Base-by-base conservation (phyloP, 2,329 filamentous ascomycete species). In the Epichloe gansuensis region DNA sequence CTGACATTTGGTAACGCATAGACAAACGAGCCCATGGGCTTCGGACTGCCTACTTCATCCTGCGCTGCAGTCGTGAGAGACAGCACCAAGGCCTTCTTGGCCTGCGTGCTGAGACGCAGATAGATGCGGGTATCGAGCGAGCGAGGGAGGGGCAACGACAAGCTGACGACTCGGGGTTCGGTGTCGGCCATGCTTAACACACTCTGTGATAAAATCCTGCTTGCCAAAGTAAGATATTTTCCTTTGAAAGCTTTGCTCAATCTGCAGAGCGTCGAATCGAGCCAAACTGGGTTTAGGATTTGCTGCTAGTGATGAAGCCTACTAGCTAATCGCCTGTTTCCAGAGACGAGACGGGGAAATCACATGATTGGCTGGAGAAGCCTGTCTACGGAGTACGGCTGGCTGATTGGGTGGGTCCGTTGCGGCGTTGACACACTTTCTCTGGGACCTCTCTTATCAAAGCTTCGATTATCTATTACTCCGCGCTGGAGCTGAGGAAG, bases 1-100 rank as follows among this genome's bases (percentile, higher is more conserved):
- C 48, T 50, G 28, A 95, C 93, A 71, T 95, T 86, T 15, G 93
- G 91, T 66, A 98, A 80, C 3, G 91, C 88, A 65, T 95, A 97
- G 46, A 97, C 88, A 64, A 97, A 91, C 48, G 89, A 95, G 3
- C 93, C 91, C 69, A 97, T 77, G 48, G 78, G 72, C 42, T 78
- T 72, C 7, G 74, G 65, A 8, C 68, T 64, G 12, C 71, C 71
- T n/a, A 68, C 65, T 43, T 81, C 76, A 50, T 79, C 78, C 52
- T 72, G 71, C 28, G 75, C 65, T 3, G 76, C 73, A 0, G 82
- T 84, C 1, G 81, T 80, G 46, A 85, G 68, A 61, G 81, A 81
- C n/a, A 85, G 65, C 51, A 81, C 66, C 52, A 83, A 67, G 34
- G 75, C 77, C 60, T 79, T 82, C 60, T 79, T 82, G 41, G 75